A percentile compares a stretch with the other conserved stretches of the same genome.
These are phyloP conservation scores for Golubevia sp. DNA, from an alignment of 1,284 basidiomycete genomes.

Conservation along the genomic window DNA sequence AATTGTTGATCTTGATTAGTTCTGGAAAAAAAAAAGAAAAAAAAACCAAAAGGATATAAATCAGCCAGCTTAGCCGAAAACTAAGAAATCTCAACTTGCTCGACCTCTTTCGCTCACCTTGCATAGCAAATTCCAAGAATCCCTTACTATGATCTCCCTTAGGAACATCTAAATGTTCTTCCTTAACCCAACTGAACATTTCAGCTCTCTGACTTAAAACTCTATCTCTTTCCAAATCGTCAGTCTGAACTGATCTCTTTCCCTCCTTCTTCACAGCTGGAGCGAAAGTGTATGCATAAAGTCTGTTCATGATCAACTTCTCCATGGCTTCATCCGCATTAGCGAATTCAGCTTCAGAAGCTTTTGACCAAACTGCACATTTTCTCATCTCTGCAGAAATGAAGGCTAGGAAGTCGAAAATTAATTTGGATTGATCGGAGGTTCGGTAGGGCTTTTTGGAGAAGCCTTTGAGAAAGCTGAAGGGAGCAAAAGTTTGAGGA, in stretches of 20 bases:
- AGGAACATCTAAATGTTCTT: constrained; percentile 77
- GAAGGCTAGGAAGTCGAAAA: constrained; percentile 60
- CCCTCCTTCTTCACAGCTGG: constrained; percentile 55
- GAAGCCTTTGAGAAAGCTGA: constrained; percentile 57
- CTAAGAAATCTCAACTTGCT: not conserved
- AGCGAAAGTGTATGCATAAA: constrained; percentile 68
- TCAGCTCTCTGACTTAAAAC: constrained; percentile 87
- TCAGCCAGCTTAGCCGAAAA: not conserved
- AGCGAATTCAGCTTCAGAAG: constrained; percentile 81
- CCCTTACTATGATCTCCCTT: constrained; percentile 66
- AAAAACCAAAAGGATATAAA: not conserved
- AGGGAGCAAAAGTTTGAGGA: not conserved
- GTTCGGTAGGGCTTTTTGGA: constrained; percentile 57
- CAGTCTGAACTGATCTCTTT: constrained; percentile 68
- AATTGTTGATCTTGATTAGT: constrained; percentile 94
- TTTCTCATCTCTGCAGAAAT: constrained; percentile 52
- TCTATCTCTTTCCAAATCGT: constrained; percentile 91
- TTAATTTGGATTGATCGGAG: constrained; percentile 56
- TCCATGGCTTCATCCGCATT: constrained; percentile 99
- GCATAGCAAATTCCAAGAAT: constrained; percentile 90
- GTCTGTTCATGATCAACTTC: constrained; percentile 97
- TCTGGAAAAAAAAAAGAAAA: constrained; percentile 66
- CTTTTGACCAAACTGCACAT: constrained; percentile 40
- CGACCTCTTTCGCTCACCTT: constrained; percentile 68
- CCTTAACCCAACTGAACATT: constrained; percentile 86